These are phyloP conservation scores for Dactylellina parvicollis DNA, from an alignment of 2,329 filamentous ascomycete genomes.

Conservation along the genomic window DNA sequence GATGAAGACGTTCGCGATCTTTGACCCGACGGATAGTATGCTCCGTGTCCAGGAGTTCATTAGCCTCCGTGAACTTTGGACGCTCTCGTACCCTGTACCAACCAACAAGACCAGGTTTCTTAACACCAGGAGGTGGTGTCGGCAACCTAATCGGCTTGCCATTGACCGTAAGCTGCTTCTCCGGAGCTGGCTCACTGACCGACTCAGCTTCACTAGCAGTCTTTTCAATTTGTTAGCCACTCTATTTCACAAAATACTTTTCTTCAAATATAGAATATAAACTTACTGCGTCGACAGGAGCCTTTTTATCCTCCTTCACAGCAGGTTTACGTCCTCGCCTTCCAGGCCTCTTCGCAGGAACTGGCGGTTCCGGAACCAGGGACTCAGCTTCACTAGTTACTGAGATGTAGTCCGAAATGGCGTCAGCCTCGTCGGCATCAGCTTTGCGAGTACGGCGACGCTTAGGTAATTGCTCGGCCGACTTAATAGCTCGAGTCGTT, in stretches of 20 bases:
- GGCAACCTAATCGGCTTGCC: slow-evolving; percentile 34
- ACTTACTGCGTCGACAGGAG: slow-evolving; percentile 22
- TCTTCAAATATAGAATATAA: neutral
- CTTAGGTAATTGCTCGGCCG: slow-evolving; percentile 48
- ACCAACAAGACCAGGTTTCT: slow-evolving; percentile 39
- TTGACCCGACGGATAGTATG: slow-evolving; percentile 44
- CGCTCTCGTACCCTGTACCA: slow-evolving; percentile 38
- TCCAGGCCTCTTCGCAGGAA: slow-evolving; percentile 31
- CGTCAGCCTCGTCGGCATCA: slow-evolving; percentile 23
- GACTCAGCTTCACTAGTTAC: slow-evolving; percentile 46
- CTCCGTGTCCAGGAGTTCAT: slow-evolving; percentile 20
- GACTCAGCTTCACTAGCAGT: slow-evolving; percentile 42
- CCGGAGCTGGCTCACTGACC: neutral
- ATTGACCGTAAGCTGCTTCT: slow-evolving; percentile 22
- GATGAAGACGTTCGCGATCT: slow-evolving; percentile 39
- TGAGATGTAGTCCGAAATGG: slow-evolving; percentile 29
- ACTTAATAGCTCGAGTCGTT: slow-evolving; percentile 49
- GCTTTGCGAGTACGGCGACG: slow-evolving; percentile 40
- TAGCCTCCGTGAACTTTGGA: slow-evolving; percentile 39
- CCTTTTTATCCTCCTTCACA: slow-evolving; percentile 20
- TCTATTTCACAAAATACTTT: neutral
- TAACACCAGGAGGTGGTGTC: slow-evolving; percentile 30
- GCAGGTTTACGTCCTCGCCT: slow-evolving; percentile 32
- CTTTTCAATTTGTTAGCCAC: slow-evolving; percentile 12
- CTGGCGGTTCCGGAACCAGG: slow-evolving; percentile 28